Percentiles rank a stretch among this genome's conserved stretches.
phyloP scores from a whole-genome alignment of 352 stramenopile species.

The Pseudoperonospora humuli region DNA sequence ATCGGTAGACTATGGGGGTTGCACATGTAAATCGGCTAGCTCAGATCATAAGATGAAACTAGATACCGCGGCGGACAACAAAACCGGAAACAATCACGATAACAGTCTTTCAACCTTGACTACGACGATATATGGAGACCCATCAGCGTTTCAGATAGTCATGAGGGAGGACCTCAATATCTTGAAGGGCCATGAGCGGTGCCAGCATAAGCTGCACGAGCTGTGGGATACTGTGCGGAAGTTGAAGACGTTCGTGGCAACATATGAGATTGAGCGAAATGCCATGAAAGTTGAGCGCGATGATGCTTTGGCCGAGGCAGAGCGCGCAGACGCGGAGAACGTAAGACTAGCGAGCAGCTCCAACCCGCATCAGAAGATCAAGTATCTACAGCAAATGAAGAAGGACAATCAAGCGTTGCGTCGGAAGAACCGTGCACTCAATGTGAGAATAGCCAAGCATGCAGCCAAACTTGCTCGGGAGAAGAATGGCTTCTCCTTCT shows the following conservation, averaged over 20 bases:
- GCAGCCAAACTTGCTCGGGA: conserved; percentile 9
- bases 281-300: conserved; percentile 44
- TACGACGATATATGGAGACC: conserved; percentile 14
- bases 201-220: conserved; percentile 59
- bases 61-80: not conserved
- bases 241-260: conserved; percentile 56
- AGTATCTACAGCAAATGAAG: conserved; percentile 65
- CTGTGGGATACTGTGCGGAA: conserved; percentile 57
- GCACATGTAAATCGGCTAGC: not conserved
- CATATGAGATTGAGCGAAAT: conserved; percentile 44
- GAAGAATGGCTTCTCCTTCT: conserved; percentile 15
- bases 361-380: conserved; percentile 67
- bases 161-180: conserved; percentile 20
- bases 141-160: conserved; percentile 20
- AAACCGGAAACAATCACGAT: conserved; percentile 5
- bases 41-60: conserved; percentile 2
- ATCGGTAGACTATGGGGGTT: not conserved
- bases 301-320: conserved; percentile 43
- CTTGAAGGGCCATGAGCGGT: conserved; percentile 41
- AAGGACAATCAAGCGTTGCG: conserved; percentile 49
- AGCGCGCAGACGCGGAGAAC: conserved; percentile 52
- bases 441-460: conserved; percentile 29
- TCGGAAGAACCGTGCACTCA: conserved; percentile 47
- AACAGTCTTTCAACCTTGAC: conserved; percentile 5
- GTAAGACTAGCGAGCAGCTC: conserved; percentile 44